Conservation (phyloP, 805 yeast species). For the Yamadazyma sp. region DNA sequence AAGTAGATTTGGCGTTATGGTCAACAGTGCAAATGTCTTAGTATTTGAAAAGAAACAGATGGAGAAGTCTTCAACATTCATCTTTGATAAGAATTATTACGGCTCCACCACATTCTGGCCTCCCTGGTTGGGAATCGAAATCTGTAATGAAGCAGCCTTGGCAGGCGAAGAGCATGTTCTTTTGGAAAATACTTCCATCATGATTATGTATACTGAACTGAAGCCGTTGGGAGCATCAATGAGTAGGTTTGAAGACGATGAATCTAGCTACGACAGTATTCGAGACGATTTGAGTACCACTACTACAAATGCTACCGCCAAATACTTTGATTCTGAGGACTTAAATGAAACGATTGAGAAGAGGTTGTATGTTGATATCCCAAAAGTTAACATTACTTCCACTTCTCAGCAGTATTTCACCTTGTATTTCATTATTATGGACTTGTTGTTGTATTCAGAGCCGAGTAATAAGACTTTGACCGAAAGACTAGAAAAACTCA, state of each 20-base stretch:
- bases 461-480: conserved; percentile 60
- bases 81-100: conserved; percentile 47
- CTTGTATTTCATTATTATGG: conserved; percentile 59
- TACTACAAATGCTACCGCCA: not conserved
- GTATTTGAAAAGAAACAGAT: conserved; percentile 55
- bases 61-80: conserved; percentile 12
- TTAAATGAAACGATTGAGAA: conserved; percentile 20
- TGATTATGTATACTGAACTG: conserved; percentile 54
- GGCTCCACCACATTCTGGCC: conserved; percentile 77
- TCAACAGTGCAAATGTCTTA: conserved; percentile 71
- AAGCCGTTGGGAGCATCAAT: conserved; percentile 27
- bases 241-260: conserved; percentile 4
- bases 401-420: conserved; percentile 75
- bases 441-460: conserved; percentile 69
- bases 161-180: conserved; percentile 50
- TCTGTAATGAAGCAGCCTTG: conserved; percentile 47
- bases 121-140: conserved; percentile 81
- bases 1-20: conserved; percentile 65
- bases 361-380: conserved; percentile 62
- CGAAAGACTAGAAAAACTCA: conserved; percentile 62
- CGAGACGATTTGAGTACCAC: not conserved
- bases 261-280: not conserved
- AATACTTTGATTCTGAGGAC: conserved; percentile 5
- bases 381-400: conserved; percentile 63
- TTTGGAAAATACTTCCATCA: conserved; percentile 62